Evolutionary conservation across 108 stramenopile genomes (phyloP), one percentile per base, ranked within the genome.

Genomic region (Schizochytrium sp.): DNA sequence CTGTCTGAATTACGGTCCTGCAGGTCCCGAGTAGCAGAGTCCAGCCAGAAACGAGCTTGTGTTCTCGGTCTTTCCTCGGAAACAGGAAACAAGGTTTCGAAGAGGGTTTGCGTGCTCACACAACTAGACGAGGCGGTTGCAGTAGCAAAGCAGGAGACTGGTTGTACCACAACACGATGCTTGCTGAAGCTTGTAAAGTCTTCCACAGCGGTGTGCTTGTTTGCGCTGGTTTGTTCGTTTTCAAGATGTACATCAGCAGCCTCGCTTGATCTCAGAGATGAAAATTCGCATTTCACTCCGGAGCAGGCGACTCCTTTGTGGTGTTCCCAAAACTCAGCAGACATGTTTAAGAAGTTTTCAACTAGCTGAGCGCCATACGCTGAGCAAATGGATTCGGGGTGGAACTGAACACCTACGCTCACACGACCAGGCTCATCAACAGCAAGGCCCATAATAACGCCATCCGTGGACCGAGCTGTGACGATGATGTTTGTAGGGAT

Each of bases 351-450:
- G 56, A 90, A 90, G 46, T 90, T 90, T 15, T 40, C 28, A 12
- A 90, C 45, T 17, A 90, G 28, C 0, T 55, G 15, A 4, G 46
- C 38, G 28, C 90, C 90, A 64, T 41, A n/a, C 42, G 17, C 72
- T 4, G 93, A 92, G 15, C 92, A 90, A 53, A 93, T 91, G 41
- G 91, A 91, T 87, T 93, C 93, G 10, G 93, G 93, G 87, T 93
- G 93, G 58, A 93, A 93, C 61, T 93, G 93, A 72, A 93, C 91
- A 10, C 76, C 76, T 8, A 49, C 47, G 53, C 93, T 92, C 64
- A 89, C 92, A 42, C 91, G 90, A 3, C 89, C 93, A 28, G 47
- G 47, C 5, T 55, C 15, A 46, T 15, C 46, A 87, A 93, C 90
- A 44, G 60, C 45, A 57, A 93, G 64, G 3, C 59, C 92, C 93